These are phyloP conservation scores for Phytophthora idaei DNA, from an alignment of 352 stramenopile species.

Conservation along the genomic window DNA sequence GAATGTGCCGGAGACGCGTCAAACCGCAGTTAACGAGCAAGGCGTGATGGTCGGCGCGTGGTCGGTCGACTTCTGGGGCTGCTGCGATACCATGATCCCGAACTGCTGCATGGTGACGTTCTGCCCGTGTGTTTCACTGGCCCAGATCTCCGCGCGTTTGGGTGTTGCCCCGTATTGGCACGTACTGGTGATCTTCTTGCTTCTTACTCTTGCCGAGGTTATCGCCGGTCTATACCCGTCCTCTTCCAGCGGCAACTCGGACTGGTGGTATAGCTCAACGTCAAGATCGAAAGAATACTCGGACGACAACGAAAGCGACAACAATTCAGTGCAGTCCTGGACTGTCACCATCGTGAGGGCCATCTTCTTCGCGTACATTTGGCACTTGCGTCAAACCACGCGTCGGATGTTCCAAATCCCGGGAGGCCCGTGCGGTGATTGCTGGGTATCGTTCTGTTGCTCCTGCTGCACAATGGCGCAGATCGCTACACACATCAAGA, in stretches of 20 bases:
- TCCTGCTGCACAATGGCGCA: conserved; percentile 49
- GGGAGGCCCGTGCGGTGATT: conserved; percentile 32
- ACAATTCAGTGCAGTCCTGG: conserved; percentile 27
- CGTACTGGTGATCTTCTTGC: conserved; percentile 34
- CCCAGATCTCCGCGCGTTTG: conserved; percentile 50
- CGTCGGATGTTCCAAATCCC: conserved; percentile 39
- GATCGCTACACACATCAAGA: conserved; percentile 56
- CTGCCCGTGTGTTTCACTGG: conserved; percentile 58
- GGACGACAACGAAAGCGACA: conserved; percentile 12
- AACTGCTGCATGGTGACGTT: conserved; percentile 56
- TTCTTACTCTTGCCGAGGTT: conserved; percentile 40
- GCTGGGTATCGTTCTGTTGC: conserved; percentile 35
- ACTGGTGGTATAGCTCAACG: conserved; percentile 5
- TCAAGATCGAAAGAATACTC: conserved; percentile 3
- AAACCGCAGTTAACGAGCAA: conserved; percentile 13
- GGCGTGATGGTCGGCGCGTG: conserved; percentile 31
- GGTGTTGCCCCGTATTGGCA: conserved; percentile 36
- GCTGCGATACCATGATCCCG: conserved; percentile 43
- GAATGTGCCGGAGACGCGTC: conserved; percentile 5
- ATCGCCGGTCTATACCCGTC: conserved; percentile 27
- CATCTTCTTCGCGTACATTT: conserved; percentile 38
- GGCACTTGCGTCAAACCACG: conserved; percentile 48
- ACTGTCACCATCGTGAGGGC: conserved; percentile 32
- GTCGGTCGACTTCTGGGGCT: conserved; percentile 47
- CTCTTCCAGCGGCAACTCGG: conserved; percentile 1